Conservation (phyloP, 805 yeast genomes). For the Barnettozyma siamensis region DNA sequence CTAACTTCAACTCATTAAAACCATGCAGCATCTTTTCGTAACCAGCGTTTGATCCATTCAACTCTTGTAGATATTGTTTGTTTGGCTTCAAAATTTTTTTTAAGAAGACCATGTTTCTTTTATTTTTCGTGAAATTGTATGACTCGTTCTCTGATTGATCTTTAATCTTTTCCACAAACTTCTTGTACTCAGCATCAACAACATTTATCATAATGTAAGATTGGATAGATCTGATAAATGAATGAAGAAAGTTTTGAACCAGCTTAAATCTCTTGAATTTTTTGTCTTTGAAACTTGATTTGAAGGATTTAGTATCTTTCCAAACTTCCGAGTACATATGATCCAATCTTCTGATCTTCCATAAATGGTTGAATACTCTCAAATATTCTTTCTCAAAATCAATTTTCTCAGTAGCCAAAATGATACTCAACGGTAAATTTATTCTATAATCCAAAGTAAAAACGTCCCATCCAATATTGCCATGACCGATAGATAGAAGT, state of each 20-base stretch:
- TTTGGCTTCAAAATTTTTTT: slow-evolving; percentile 28
- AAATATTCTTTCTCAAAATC: slow-evolving; percentile 55
- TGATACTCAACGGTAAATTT: slow-evolving; percentile 45
- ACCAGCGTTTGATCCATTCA: slow-evolving; percentile 10
- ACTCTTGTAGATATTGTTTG: slow-evolving; percentile 15
- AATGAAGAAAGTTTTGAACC: slow-evolving; percentile 29
- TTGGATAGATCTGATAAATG: slow-evolving; percentile 29
- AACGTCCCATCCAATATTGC: slow-evolving; percentile 85
- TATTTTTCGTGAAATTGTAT: slow-evolving; percentile 23
- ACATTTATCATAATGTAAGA: slow-evolving; percentile 27
- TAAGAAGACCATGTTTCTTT: neutral
- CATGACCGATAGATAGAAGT: slow-evolving; percentile 65
- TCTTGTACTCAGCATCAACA: slow-evolving; percentile 26
- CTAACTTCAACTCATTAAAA: slow-evolving; percentile 37
- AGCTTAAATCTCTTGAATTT: slow-evolving; percentile 26
- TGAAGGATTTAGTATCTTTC: slow-evolving; percentile 33
- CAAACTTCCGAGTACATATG: slow-evolving; percentile 45
- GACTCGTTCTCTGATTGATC: slow-evolving; percentile 17
- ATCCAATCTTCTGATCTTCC: slow-evolving; percentile 67
- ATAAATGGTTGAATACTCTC: slow-evolving; percentile 76
- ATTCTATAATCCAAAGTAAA: slow-evolving; percentile 77
- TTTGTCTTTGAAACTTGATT: slow-evolving; percentile 20
- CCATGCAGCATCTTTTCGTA: slow-evolving; percentile 8
- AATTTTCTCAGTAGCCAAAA: slow-evolving; percentile 45
- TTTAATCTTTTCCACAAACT: slow-evolving; percentile 28